These are phyloP conservation scores for Boletus vinaceobasis DNA, from an alignment of 768 basidiomycete species.

Conservation along the genomic window DNA sequence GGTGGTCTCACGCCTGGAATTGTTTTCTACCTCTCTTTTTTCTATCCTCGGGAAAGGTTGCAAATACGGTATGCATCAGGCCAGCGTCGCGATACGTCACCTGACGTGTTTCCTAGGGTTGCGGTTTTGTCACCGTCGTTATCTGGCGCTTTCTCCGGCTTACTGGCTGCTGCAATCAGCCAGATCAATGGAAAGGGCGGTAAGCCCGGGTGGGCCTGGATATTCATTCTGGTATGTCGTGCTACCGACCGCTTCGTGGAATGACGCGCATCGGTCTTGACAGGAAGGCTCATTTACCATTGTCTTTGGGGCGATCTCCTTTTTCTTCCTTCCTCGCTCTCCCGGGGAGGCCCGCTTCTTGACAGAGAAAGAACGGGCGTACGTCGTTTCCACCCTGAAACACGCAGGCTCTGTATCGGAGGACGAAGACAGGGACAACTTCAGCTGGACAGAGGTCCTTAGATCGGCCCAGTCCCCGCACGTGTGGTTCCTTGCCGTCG, in stretches of 20 bases:
- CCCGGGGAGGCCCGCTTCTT: slow-evolving; percentile 50
- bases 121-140: slow-evolving; percentile 47
- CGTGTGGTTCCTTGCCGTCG: slow-evolving; percentile 47
- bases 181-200: slow-evolving; percentile 42
- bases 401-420: slow-evolving; percentile 32
- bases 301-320: slow-evolving; percentile 50
- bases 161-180: slow-evolving; percentile 59
- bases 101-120: slow-evolving; percentile 25
- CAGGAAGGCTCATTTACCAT: slow-evolving; percentile 63
- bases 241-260: neutral
- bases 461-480: slow-evolving; percentile 51
- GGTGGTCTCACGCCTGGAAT: slow-evolving; percentile 44
- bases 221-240: slow-evolving; percentile 46
- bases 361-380: slow-evolving; percentile 44
- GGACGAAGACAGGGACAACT: slow-evolving; percentile 42
- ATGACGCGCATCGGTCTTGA: neutral
- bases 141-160: slow-evolving; percentile 60
- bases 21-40: slow-evolving; percentile 54
- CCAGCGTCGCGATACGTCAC: neutral
- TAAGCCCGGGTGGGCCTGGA: slow-evolving; percentile 60
- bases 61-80: slow-evolving; percentile 19
- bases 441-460: slow-evolving; percentile 58
- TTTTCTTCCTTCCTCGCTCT: slow-evolving; percentile 46
- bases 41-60: slow-evolving; percentile 33
- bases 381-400: slow-evolving; percentile 34